These are phyloP conservation scores for Collybiopsis confluens DNA, from an alignment of 768 basidiomycete genomes.

Conservation along the genomic window DNA sequence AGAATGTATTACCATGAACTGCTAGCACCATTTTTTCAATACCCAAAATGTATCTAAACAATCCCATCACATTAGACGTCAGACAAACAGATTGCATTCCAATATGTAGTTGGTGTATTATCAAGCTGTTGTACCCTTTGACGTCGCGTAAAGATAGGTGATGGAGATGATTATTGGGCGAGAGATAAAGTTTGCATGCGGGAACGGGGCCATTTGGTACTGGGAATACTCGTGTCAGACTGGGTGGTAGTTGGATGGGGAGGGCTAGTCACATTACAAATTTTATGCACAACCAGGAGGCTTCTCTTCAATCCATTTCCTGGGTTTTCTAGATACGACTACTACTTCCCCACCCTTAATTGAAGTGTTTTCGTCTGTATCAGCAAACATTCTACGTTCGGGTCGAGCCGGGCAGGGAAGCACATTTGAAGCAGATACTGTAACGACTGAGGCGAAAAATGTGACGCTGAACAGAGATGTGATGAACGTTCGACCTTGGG, in stretches of 20 bases:
- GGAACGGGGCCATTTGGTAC: neutral
- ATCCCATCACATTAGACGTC: neutral
- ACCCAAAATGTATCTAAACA: neutral
- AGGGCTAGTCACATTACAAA: too few relatives aligned
- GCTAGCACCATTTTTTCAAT: neutral
- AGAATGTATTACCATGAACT: conserved; percentile 60
- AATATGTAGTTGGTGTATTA: too few relatives aligned
- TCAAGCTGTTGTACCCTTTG: too few relatives aligned
- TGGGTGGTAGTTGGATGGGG: too few relatives aligned
- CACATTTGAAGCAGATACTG: conserved; percentile 75
- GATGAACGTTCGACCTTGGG: conserved; percentile 67
- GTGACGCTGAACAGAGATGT: conserved; percentile 79
- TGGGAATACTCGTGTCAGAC: too few relatives aligned
- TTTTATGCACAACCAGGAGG: conserved; percentile 25
- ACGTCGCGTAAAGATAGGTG: neutral
- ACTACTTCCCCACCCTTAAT: conserved; percentile 20
- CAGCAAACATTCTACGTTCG: conserved; percentile 54
- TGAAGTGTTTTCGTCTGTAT: conserved; percentile 32
- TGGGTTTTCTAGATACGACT: conserved; percentile 58
- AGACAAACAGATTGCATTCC: too few relatives aligned
- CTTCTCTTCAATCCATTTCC: conserved; percentile 82
- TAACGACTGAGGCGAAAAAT: conserved; percentile 72
- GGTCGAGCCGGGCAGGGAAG: conserved; percentile 77
- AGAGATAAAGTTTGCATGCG: neutral
- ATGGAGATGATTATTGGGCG: neutral